These are phyloP conservation scores for Vickermania ingenoplastis DNA, from an alignment of 208 protist species.

Conservation along the genomic window DNA sequence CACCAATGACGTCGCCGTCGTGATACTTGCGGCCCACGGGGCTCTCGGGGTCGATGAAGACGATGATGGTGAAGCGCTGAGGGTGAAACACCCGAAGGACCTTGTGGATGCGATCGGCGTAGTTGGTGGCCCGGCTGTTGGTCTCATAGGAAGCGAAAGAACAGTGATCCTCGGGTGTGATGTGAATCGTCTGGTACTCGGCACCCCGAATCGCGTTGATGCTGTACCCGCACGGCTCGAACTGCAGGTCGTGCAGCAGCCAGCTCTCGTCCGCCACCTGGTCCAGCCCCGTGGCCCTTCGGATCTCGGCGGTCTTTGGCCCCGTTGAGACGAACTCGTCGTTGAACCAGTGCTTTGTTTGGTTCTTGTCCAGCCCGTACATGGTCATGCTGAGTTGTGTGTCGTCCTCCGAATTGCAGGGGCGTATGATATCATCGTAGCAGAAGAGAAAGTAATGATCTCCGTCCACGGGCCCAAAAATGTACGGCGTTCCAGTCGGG, in stretches of 20 bases:
- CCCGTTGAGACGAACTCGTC: conserved; percentile 55
- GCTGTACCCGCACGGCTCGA: conserved; percentile 93
- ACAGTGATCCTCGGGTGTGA: conserved; percentile 91
- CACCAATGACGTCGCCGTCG: conserved; percentile 40
- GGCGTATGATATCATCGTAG: conserved; percentile 78
- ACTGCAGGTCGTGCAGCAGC: conserved; percentile 84
- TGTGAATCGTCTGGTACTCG: conserved; percentile 93
- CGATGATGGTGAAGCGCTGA: conserved; percentile 80
- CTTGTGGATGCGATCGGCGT: conserved; percentile 41
- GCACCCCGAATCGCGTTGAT: conserved; percentile 84
- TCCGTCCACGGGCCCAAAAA: conserved; percentile 85
- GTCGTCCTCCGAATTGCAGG: conserved; percentile 50
- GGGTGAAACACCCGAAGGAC: conserved; percentile 69
- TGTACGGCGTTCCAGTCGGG: conserved; percentile 74
- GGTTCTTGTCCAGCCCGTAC: conserved; percentile 77
- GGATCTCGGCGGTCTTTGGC: conserved; percentile 59
- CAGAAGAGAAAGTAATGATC: conserved; percentile 92
- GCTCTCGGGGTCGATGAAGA: conserved; percentile 76
- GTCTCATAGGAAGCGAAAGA: conserved; percentile 93
- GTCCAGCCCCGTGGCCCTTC: conserved; percentile 50
- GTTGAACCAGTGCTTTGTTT: conserved; percentile 80
- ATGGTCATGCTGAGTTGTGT: conserved; percentile 87
- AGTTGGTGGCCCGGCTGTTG: conserved; percentile 64
- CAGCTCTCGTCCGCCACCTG: conserved; percentile 64
- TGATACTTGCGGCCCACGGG: conserved; percentile 60